Conservation (phyloP, 306 rosid species). For the Vachellia pachyceras region DNA sequence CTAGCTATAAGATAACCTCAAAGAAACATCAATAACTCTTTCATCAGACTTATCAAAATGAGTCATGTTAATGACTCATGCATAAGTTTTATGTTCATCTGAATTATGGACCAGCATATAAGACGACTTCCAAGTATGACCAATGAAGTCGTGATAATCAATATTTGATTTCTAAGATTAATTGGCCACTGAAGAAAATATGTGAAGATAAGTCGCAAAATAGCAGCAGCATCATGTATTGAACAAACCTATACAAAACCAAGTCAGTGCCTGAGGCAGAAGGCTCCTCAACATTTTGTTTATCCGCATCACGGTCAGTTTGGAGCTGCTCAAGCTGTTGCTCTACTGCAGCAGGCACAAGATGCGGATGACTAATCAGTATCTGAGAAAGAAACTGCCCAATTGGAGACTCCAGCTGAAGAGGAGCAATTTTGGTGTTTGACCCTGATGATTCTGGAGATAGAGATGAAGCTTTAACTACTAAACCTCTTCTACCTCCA, state of each 20-base stretch:
- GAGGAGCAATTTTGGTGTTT: constrained; percentile 71
- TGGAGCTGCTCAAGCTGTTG: constrained; percentile 93
- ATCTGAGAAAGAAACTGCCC: constrained; percentile 92
- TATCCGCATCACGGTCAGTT: constrained; percentile 78
- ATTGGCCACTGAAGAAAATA: not conserved
- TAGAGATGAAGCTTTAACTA: constrained; percentile 53
- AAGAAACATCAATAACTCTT: not conserved
- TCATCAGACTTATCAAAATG: not conserved
- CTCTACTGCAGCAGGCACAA: constrained; percentile 92
- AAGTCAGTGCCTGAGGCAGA: constrained; percentile 72
- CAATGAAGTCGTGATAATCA: not conserved
- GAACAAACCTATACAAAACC: constrained; percentile 74
- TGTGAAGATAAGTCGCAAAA: not conserved
- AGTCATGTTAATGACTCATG: constrained; percentile 1
- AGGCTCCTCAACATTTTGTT: constrained; percentile 64
- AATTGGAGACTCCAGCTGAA: constrained; percentile 86
- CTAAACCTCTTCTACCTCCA: constrained; percentile 57
- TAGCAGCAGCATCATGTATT: constrained; percentile 16
- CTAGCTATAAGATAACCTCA: not conserved
- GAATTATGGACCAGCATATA: not conserved
- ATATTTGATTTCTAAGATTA: not conserved
- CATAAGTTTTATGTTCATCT: not conserved
- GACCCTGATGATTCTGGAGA: constrained; percentile 58
- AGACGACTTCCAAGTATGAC: not conserved
- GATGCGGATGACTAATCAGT: constrained; percentile 86